A percentile compares a stretch with the other conserved stretches of the same genome.
These are phyloP conservation scores for Xylaria sp. DNA, from an alignment of 2,329 filamentous ascomycete species.

Conservation along the genomic window DNA sequence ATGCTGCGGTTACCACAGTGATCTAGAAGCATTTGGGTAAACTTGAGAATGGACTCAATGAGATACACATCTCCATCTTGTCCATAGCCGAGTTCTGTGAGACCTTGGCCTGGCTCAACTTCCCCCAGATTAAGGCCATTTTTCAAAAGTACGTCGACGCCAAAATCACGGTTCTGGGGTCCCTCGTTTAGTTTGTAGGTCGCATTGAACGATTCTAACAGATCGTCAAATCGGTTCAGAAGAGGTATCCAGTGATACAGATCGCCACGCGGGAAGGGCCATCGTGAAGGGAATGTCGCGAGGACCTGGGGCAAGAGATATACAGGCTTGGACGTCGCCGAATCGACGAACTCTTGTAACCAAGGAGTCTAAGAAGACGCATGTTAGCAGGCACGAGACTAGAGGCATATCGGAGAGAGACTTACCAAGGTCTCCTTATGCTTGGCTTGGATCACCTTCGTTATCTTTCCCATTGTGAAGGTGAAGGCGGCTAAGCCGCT, in stretches of 20 bases:
- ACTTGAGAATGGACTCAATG: constrained; percentile 81
- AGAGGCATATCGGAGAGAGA: constrained; percentile 30
- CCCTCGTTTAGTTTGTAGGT: constrained; percentile 84
- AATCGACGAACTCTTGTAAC: constrained; percentile 82
- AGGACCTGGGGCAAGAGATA: constrained; percentile 82
- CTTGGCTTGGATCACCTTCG: constrained; percentile 73
- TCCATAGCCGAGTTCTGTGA: constrained; percentile 71
- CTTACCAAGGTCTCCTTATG: constrained; percentile 75
- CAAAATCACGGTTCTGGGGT: constrained; percentile 83
- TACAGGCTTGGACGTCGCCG: constrained; percentile 74
- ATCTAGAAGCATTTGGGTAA: constrained; percentile 88
- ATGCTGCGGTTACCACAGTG: constrained; percentile 97
- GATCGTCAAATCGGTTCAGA: constrained; percentile 90
- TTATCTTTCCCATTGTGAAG: constrained; percentile 75
- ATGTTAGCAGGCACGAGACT: constrained; percentile 35
- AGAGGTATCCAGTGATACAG: constrained; percentile 98
- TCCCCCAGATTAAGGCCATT: constrained; percentile 59
- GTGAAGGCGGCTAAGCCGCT: constrained; percentile 69
- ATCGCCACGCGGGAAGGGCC: constrained; percentile 96
- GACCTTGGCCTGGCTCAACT: constrained; percentile 57
- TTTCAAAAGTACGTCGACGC: constrained; percentile 71
- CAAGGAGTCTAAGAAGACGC: constrained; percentile 77
- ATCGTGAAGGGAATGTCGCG: constrained; percentile 83
- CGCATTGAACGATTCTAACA: constrained; percentile 83
- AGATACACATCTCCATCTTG: constrained; percentile 83